A percentile compares a stretch with the other conserved stretches of the same genome.
These are phyloP conservation scores for Crithidia fasciculata DNA, from an alignment of 208 protist species.

Conservation along the genomic window DNA sequence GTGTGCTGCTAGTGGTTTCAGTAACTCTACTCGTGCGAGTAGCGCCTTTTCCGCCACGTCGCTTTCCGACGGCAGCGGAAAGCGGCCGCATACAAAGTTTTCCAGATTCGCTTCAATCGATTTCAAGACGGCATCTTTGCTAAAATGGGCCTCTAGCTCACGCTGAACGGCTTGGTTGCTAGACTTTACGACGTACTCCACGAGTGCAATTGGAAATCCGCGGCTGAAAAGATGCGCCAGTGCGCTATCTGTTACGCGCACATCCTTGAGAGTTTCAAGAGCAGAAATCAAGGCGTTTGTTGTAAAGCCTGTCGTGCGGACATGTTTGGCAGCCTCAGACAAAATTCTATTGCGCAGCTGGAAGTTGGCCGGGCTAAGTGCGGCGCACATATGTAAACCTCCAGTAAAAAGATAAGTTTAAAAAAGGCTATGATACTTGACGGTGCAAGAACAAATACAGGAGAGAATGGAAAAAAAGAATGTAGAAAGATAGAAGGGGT, in stretches of 20 bases:
- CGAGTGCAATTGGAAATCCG: conserved; percentile 64
- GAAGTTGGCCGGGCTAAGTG: conserved; percentile 27
- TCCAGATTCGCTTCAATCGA: conserved; percentile 58
- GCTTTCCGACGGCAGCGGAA: conserved; percentile 41
- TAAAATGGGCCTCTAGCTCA: conserved; percentile 56
- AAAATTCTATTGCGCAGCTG: conserved; percentile 44
- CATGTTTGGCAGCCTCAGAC: conserved; percentile 43
- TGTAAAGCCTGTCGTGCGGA: conserved; percentile 50
- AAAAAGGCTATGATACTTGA: neutral
- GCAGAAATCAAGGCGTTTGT: conserved; percentile 34
- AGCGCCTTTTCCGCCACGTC: conserved; percentile 62
- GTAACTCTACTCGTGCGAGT: conserved; percentile 45
- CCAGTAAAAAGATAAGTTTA: neutral
- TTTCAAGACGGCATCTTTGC: conserved; percentile 52
- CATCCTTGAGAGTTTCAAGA: conserved; percentile 24
- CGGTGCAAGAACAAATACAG: no score
- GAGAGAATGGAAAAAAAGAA: neutral
- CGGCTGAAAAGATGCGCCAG: conserved; percentile 58
- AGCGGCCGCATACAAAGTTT: conserved; percentile 49
- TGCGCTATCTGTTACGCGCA: conserved; percentile 19
- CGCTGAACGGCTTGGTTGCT: conserved; percentile 46
- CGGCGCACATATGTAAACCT: conserved; percentile 21
- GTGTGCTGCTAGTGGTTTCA: conserved; percentile 46
- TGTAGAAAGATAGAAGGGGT: neutral
- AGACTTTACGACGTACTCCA: conserved; percentile 65